These are phyloP conservation scores for Lachancea waltii DNA, from an alignment of 805 yeast genomes.

Conservation along the genomic window DNA sequence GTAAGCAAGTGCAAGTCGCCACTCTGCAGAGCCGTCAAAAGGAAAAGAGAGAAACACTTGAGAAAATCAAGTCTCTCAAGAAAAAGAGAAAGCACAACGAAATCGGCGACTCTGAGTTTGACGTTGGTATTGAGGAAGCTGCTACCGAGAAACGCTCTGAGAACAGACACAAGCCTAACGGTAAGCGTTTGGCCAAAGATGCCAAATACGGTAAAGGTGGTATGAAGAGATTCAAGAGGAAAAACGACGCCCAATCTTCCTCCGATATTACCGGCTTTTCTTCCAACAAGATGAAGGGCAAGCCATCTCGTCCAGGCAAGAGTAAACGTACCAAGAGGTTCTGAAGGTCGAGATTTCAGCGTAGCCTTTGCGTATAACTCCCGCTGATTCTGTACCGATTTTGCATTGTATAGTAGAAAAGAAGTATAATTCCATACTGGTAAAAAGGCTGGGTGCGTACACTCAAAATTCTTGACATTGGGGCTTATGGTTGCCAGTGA, in stretches of 20 bases:
- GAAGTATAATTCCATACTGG: neutral
- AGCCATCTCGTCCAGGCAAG: conserved; percentile 48
- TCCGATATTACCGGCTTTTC: conserved; percentile 59
- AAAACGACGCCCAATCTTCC: conserved; percentile 66
- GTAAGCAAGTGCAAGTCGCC: conserved; percentile 93
- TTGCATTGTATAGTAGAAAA: conserved; percentile 7
- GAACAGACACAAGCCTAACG: conserved; percentile 52
- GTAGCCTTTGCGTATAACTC: too few relatives aligned
- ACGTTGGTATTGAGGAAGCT: conserved; percentile 86
- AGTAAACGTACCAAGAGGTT: conserved; percentile 39
- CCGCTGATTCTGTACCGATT: too few relatives aligned
- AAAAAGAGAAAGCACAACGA: conserved; percentile 79
- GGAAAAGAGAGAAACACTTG: conserved; percentile 85
- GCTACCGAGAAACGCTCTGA: conserved; percentile 36
- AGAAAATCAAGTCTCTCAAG: conserved; percentile 84
- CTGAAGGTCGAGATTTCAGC: too few relatives aligned
- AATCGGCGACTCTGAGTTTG: conserved; percentile 50
- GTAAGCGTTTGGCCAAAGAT: conserved; percentile 65
- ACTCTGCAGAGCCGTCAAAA: conserved; percentile 89
- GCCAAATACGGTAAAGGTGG: conserved; percentile 75
- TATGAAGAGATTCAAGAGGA: conserved; percentile 63
- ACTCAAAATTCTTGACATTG: neutral
- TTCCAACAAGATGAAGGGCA: conserved; percentile 46
- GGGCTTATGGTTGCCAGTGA: neutral
- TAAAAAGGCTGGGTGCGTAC: neutral